Conservation (phyloP, 148 eudicot genomes). For the Diospyros kaki region DNA sequence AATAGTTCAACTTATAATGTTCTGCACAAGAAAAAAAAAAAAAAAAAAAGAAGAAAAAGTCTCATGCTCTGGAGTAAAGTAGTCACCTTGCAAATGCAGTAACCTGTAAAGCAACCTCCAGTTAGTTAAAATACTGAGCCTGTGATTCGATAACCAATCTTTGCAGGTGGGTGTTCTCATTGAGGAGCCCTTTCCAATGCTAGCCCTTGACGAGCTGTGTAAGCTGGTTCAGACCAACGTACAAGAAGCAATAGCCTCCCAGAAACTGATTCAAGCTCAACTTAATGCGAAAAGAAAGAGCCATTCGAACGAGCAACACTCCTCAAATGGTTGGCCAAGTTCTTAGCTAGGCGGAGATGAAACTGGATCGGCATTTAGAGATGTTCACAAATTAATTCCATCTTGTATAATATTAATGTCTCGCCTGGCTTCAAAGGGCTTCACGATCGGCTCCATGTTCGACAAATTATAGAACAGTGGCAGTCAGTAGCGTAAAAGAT, state of each 20-base stretch:
- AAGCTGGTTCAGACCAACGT: constrained; percentile 41
- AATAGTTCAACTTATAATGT: background rate
- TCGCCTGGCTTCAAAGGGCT: too few species aligned
- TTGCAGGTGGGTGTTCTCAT: constrained; percentile 95
- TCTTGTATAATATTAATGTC: too few species aligned
- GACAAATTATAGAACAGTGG: too few species aligned
- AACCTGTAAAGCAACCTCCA: background rate
- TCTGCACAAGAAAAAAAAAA: too few species aligned
- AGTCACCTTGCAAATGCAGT: background rate
- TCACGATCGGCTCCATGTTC: too few species aligned
- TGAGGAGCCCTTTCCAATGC: constrained; percentile 96
- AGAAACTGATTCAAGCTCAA: constrained; percentile 44
- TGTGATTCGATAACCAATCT: background rate
- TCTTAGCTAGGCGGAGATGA: constrained; percentile 24
- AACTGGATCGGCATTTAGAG: background rate
- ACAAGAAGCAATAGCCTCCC: constrained; percentile 48
- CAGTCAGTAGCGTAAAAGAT: too few species aligned
- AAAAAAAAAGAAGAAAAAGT: too few species aligned
- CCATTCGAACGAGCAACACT: constrained; percentile 24
- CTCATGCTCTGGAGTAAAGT: too few species aligned
- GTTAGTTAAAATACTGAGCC: background rate
- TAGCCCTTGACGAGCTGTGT: constrained; percentile 88
- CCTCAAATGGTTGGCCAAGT: constrained; percentile 66
- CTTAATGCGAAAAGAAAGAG: constrained; percentile 47
- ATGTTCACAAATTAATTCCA: too few species aligned